Percentiles rank a stretch among this genome's conserved stretches.
Evolutionary conservation across 371 early-diverging fungal genomes (phyloP).

Genomic region (Capniomyces stellatus): DNA sequence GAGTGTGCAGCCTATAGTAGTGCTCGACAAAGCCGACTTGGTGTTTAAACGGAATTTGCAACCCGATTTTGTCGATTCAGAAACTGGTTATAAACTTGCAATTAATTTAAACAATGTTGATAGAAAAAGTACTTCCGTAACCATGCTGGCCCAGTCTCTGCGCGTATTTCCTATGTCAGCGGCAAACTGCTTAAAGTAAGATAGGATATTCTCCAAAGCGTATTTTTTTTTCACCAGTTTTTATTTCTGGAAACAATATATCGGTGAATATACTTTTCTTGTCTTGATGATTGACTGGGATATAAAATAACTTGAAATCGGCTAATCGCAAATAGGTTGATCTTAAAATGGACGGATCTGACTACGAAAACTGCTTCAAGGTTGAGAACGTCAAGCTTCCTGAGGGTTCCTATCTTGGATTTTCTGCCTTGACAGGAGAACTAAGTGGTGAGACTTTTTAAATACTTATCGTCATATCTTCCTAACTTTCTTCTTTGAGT

Average conservation of each 20-base stretch:
- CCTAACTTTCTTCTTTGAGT: too few relatives aligned
- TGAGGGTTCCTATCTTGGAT: conserved; percentile 58
- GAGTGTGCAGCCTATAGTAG: conserved; percentile 4
- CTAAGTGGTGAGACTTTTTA: conserved; percentile 49
- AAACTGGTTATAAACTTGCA: neutral
- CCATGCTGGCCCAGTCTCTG: conserved; percentile 42
- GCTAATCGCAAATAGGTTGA: conserved; percentile 30
- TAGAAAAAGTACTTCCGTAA: conserved; percentile 50
- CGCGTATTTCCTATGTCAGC: conserved; percentile 56
- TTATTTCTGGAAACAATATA: neutral
- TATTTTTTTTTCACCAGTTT: neutral
- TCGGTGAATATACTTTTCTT: neutral
- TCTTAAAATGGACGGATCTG: conserved; percentile 32
- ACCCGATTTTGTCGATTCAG: conserved; percentile 3
- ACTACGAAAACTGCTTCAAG: conserved; percentile 73
- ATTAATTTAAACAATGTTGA: neutral
- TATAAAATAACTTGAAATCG: neutral
- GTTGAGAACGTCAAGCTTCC: conserved; percentile 54
- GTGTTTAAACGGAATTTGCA: neutral
- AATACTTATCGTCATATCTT: too few relatives aligned
- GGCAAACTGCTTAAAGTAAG: conserved; percentile 42
- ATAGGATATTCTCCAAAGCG: conserved; percentile 1
- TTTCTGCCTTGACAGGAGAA: conserved; percentile 81
- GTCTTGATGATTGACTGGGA: neutral
- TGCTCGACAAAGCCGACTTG: neutral